Conservation (phyloP, 176 grass and related monocot species). For the Oryza meyeriana region DNA sequence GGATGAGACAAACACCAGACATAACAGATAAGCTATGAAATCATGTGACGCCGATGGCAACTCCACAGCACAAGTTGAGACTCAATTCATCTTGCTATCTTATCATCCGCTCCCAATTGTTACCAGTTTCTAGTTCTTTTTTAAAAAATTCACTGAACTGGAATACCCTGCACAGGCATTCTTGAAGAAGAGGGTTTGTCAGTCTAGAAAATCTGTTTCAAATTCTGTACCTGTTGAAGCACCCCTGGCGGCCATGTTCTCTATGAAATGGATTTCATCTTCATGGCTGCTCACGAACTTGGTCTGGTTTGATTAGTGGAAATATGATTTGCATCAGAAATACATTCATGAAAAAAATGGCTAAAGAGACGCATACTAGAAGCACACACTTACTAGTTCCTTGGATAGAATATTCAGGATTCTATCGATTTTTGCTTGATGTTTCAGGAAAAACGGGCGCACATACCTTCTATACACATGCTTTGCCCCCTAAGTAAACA, state of each 20-base stretch:
- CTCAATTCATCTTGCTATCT: constrained; percentile 1
- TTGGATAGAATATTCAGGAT: constrained; percentile 59
- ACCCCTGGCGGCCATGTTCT: constrained; percentile 59
- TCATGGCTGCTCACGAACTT: constrained; percentile 81
- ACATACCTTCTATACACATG: constrained; percentile 75
- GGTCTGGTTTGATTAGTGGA: constrained; percentile 43
- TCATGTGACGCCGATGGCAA: not conserved
- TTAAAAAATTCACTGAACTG: not conserved
- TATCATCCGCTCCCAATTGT: not conserved
- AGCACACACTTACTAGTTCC: constrained; percentile 69
- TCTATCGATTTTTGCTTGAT: constrained; percentile 86
- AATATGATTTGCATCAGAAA: constrained; percentile 26
- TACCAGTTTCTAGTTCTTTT: not conserved
- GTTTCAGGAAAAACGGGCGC: constrained; percentile 69
- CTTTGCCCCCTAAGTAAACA: constrained; percentile 77
- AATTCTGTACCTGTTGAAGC: constrained; percentile 62
- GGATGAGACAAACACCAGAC: not conserved
- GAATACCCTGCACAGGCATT: not conserved
- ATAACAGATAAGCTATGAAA: not conserved
- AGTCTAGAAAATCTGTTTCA: not conserved
- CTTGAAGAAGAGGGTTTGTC: not conserved
- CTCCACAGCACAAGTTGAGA: too few relatives aligned
- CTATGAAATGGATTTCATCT: constrained; percentile 76
- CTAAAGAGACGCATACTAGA: not conserved
- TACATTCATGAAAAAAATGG: constrained; percentile 16